Base-by-base conservation (phyloP, 164 flowering plant genomes). In the Vitis labrusca region DNA sequence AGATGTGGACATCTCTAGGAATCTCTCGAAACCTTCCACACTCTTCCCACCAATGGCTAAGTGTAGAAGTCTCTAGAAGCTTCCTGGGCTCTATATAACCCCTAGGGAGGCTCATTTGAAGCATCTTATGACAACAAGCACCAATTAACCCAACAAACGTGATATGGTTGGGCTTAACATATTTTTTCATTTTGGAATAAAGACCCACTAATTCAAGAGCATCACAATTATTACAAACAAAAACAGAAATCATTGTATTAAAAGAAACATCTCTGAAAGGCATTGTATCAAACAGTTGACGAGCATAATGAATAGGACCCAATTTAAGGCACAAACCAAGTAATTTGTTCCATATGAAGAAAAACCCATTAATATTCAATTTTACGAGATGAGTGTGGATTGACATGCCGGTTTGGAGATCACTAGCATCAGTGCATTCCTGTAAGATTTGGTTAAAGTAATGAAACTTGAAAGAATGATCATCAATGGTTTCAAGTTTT, bases 311-410 rank as follows among this genome's bases (percentile, higher is more conserved):
- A 56, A 67, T 54, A 29, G 61, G 57, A 19, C 69, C 58, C 15
- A 50, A 17, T 48, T 73, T 66, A 37, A 70, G 44, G 61, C 73
- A 73, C 11, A 79, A 17, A 19, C 23, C 44, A 50, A 79, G 75
- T 13, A 76, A 27, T 17, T 71, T 73, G 61, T 79, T 79, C 82
- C 82, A 79, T 2, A 74, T 60, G 27, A 79, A 76, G n/a, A 76
- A 30, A 23, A 19, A 61, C 10, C 73, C 59, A 56, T 16, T 23
- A 10, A 9, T 51, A 13, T 11, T 9, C 57, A 9, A 5, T 19
- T 13, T 79, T 66, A 79, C 37, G 53, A 79, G 75, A 12, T 73
- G 70, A 70, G 79, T 15, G 19, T 19, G 19, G 48, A 63, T 11
- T 9, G 50, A 32, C 27, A 5, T 50, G 12, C 75, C 77, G 1